Base-by-base conservation (phyloP, 2,329 filamentous ascomycete species). In the Colletotrichum chlorophyti region DNA sequence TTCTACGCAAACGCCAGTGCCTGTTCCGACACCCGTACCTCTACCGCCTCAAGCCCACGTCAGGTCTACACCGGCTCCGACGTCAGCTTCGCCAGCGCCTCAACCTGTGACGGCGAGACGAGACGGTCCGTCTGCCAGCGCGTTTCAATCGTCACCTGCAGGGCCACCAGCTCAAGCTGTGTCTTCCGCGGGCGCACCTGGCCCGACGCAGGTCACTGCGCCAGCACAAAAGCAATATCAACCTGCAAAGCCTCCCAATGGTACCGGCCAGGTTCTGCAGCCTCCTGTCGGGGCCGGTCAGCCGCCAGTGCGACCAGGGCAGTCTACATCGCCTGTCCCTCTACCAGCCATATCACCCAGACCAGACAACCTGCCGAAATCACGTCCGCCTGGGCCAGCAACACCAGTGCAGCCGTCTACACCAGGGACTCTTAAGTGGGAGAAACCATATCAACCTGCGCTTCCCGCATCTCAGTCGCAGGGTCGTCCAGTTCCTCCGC, bases 391-490 rank as follows among this genome's bases (percentile, higher is more conserved):
- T 15, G 70, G 70, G 35, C 68, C 73, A 15, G 55, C 58, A n/a
- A 52, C 62, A 15, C 51, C 65, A 6, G 55, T 65, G n/a, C 68
- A 67, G 37, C 47, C 63, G 26, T 21, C 61, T 4, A 62, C 66
- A 6, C 65, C 68, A 19, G 68, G 68, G 6, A 58, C 65, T 31
- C 57, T 76, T 15, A 77, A 76, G 52, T 77, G 75, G 75, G 75
- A 77, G 63, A 75, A 74, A 63, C 73, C 75, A 10, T 75, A 76
- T 58, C 74, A 75, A 52, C 74, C 74, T 37, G 68, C 68, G 3
- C 66, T 67, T 10, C 67, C 69, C 3, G 66, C 69, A n/a, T 23
- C 66, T 17, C 52, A 59, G 15, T 21, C 64, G 38, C 67, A 66
- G 19, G 60, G 65, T 7, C 66, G 67, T 6, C 54, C 59, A 5